Conservation (phyloP, 164 flowering plant species). For the Nymphaea colorata region DNA sequence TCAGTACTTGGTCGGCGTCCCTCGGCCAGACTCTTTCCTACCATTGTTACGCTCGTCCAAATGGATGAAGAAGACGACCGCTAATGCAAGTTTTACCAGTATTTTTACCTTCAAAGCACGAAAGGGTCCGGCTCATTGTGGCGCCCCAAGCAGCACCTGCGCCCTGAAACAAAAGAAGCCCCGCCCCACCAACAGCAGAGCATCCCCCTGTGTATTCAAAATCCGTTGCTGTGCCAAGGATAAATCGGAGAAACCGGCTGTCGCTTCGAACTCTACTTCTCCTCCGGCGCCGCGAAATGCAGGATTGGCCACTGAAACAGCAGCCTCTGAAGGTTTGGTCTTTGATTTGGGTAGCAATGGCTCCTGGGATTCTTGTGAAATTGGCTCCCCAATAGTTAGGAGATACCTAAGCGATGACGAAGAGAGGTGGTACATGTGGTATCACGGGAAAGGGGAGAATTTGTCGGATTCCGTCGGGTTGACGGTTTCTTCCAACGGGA, state of each 20-base stretch:
- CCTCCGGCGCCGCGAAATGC: background rate
- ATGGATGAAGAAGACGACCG: no score
- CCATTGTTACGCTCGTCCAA: no score
- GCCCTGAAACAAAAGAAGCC: background rate
- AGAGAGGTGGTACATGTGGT: constrained; percentile 96
- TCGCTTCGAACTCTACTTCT: background rate
- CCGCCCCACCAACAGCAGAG: background rate
- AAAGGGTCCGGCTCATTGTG: no score
- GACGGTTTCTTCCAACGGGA: constrained; percentile 75
- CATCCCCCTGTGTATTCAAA: no score
- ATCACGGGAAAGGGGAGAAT: constrained; percentile 29
- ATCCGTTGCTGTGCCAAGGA: background rate
- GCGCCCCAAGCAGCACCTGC: background rate
- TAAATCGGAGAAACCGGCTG: background rate
- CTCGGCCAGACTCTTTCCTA: no score
- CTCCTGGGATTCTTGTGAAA: constrained; percentile 58
- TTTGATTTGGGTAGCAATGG: constrained; percentile 39
- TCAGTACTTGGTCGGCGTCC: no score
- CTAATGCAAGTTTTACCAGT: no score
- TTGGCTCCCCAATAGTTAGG: constrained; percentile 78
- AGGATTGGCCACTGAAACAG: background rate
- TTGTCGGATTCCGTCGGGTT: constrained; percentile 46
- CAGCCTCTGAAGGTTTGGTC: constrained; percentile 42
- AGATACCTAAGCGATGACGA: constrained; percentile 73
- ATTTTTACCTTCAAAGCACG: no score